Conservation (phyloP, 768 basidiomycete species). For the Lentinula guzmanii region DNA sequence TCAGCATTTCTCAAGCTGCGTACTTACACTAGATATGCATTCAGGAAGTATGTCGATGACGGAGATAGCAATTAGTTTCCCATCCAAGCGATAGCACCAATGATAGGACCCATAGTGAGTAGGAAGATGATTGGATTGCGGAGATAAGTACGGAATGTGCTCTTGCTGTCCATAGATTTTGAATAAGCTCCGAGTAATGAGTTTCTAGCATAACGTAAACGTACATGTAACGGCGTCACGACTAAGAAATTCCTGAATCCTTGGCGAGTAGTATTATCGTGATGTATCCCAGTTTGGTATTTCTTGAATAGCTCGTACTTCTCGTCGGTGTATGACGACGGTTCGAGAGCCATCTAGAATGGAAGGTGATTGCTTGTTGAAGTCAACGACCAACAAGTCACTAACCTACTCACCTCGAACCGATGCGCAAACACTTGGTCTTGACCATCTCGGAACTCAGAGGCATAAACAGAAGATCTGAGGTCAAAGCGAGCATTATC, state of each 20-base stretch:
- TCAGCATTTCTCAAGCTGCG: neutral
- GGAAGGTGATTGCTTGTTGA: neutral
- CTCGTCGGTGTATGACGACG: constrained; percentile 69
- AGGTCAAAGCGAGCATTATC: constrained; percentile 34
- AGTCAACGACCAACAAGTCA: neutral
- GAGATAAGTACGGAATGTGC: constrained; percentile 50
- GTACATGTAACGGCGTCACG: constrained; percentile 65
- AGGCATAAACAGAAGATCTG: constrained; percentile 43
- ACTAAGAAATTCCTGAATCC: constrained; percentile 77
- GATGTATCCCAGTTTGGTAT: constrained; percentile 79
- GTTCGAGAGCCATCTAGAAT: constrained; percentile 68
- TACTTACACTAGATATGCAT: constrained; percentile 63
- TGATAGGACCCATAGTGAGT: constrained; percentile 88
- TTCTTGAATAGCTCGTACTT: constrained; percentile 72
- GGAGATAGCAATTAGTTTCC: constrained; percentile 74
- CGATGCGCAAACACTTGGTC: constrained; percentile 33
- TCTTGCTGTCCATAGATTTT: constrained; percentile 33
- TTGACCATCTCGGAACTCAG: constrained; percentile 36
- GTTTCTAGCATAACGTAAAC: constrained; percentile 11
- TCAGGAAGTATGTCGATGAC: constrained; percentile 87
- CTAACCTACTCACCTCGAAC: constrained; percentile 49
- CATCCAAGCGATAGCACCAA: constrained; percentile 81
- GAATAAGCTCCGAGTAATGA: neutral
- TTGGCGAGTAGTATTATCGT: constrained; percentile 47
- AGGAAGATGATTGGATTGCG: constrained; percentile 57